These are phyloP conservation scores for Escovopsis sp. DNA, from an alignment of 2,329 filamentous ascomycete genomes.

Conservation along the genomic window DNA sequence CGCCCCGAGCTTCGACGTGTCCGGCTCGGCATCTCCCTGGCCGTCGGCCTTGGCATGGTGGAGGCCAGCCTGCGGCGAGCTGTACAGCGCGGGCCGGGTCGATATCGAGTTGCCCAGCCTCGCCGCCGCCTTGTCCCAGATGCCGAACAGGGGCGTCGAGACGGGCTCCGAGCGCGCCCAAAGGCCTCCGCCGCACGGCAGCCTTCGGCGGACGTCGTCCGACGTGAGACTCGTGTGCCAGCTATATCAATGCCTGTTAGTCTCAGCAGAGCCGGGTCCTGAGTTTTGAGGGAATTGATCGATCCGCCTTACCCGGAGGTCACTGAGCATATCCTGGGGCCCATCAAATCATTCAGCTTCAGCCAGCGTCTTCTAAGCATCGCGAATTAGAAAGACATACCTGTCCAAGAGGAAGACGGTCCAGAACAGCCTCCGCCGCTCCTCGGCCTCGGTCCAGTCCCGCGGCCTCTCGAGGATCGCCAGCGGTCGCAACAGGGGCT, in stretches of 20 bases:
- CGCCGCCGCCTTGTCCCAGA: slow-evolving; percentile 5
- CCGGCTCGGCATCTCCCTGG: slow-evolving; percentile 2
- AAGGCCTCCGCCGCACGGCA: slow-evolving; percentile 19
- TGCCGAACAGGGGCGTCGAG: slow-evolving; percentile 6
- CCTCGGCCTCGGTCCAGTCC: slow-evolving; percentile 16
- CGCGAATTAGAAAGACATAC: slow-evolving; percentile 13
- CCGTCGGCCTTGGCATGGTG: slow-evolving; percentile 11
- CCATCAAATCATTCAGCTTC: not conserved
- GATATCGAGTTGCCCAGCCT: not conserved
- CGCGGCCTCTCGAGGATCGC: slow-evolving; percentile 7
- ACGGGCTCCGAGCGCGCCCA: slow-evolving; percentile 15
- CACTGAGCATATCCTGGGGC: too few relatives aligned
- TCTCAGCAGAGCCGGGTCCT: too few relatives aligned
- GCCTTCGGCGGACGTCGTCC: slow-evolving; percentile 20
- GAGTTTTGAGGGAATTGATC: too few relatives aligned
- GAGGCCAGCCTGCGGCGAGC: too few relatives aligned
- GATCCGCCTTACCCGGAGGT: too few relatives aligned
- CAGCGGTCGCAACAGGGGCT: slow-evolving; percentile 1
- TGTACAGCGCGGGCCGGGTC: too few relatives aligned
- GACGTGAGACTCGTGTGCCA: slow-evolving; percentile 24
- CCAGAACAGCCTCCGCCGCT: slow-evolving; percentile 23
- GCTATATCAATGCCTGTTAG: not conserved
- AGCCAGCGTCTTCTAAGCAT: not conserved
- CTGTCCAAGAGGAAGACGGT: slow-evolving; percentile 22
- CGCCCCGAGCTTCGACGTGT: slow-evolving; percentile 15